Evolutionary conservation across 1,139 yeast genomes (phyloP), one percentile per base, ranked within the genome.

Genomic region (Yamadazyma triangularis): DNA sequence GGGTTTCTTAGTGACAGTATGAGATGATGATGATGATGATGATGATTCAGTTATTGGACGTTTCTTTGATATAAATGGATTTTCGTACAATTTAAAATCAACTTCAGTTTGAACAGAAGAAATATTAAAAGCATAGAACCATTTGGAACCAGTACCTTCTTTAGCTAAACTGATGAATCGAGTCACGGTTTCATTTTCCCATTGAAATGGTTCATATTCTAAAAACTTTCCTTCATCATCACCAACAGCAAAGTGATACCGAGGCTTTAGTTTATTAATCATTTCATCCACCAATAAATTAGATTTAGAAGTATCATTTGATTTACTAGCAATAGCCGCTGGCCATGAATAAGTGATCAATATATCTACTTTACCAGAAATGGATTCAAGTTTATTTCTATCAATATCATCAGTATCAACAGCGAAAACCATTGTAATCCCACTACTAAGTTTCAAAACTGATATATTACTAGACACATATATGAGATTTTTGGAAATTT

Each of bases 81-180:
- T 73, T 2, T 21, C 22, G 2, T 23, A 30, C 10, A 36, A 28
- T 4, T 24, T 13, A 18, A 27, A 20, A n/a, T 32, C 30, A 3
- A 36, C 16, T 8, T 42, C 47, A 20, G 29, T 29, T 8, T 39
- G 36, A 7, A 42, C 22, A 18, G 30, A 26, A 2, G 50, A 47
- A 4, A 79, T 47, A 27, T 64, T 69, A 44, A 82, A 82, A 0
- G 91, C 93, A 55, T 83, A 83, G 39, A 77, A 79, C 89, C 91
- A 84, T 53, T 78, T 79, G 3, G 58, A 59, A 0, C 69, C 70
- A 8, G 72, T 58, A 0, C 79, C 82, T 47, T 71, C 79, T 34
- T 66, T 64, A 0, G 75, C 82, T 29, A 83, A 51, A 48, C 87
- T 79, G 14, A 83, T 69, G 45, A 81, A 82, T 32, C 91, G 61